Percentiles rank a stretch among this genome's conserved stretches.
Conservation (phyloP, 306 rosid genomes). For the Malus fusca region DNA sequence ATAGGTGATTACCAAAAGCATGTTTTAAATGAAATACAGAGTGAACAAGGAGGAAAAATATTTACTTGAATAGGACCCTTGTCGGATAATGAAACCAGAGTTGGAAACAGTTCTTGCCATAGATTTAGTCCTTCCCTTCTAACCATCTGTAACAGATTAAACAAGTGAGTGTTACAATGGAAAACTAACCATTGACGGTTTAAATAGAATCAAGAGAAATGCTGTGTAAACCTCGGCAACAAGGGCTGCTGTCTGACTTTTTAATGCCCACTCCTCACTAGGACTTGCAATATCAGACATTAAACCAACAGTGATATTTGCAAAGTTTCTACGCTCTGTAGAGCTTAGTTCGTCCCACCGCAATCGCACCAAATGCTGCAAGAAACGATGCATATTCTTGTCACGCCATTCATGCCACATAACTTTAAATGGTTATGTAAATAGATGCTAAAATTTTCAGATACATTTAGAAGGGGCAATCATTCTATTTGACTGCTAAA, state of each 20-base stretch:
- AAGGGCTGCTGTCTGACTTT: slow-evolving; percentile 96
- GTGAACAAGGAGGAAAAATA: slow-evolving; percentile 12
- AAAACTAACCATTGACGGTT: slow-evolving; percentile 1
- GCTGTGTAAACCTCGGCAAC: slow-evolving; percentile 72
- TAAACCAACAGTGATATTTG: slow-evolving; percentile 61
- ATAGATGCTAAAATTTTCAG: background rate
- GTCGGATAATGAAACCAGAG: slow-evolving; percentile 64
- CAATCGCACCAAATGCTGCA: slow-evolving; percentile 87
- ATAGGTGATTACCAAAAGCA: background rate
- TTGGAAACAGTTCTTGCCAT: slow-evolving; percentile 73
- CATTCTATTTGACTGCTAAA: no score
- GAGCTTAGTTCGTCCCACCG: slow-evolving; percentile 89
- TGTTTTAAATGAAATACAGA: slow-evolving; percentile 7
- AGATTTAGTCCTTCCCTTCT: slow-evolving; percentile 77
- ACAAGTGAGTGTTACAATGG: background rate
- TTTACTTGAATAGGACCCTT: slow-evolving; percentile 91
- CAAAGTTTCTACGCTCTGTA: slow-evolving; percentile 59
- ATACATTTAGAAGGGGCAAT: background rate
- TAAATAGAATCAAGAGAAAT: slow-evolving; percentile 12
- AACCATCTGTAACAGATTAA: slow-evolving; percentile 52
- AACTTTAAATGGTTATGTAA: background rate
- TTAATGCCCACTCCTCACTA: slow-evolving; percentile 85
- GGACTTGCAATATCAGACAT: slow-evolving; percentile 87
- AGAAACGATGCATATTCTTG: slow-evolving; percentile 10
- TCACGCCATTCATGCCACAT: background rate